phyloP scores from a whole-genome alignment of 2,329 filamentous ascomycete species.

The Onygenales sp. region DNA sequence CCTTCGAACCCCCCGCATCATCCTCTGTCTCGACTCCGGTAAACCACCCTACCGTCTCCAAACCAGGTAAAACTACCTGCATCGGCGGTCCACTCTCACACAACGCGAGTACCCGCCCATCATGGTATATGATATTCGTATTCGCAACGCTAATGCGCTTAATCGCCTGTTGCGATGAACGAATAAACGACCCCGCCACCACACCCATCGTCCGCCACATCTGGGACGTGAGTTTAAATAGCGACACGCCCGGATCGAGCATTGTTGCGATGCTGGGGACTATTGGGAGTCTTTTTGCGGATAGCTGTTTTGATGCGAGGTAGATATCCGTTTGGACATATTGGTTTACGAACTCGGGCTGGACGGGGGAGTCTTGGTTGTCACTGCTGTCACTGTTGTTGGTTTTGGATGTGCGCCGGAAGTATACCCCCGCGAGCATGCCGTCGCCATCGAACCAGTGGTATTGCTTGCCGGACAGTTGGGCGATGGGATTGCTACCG shows the following conservation, averaged over 20 bases:
- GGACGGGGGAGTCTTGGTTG: constrained; percentile 29
- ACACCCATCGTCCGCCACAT: constrained; percentile 51
- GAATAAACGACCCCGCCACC: constrained; percentile 48
- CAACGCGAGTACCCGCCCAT: constrained; percentile 58
- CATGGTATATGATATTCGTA: constrained; percentile 57
- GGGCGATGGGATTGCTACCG: constrained; percentile 57
- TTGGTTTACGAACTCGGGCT: constrained; percentile 59
- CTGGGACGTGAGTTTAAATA: constrained; percentile 40
- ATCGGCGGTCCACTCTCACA: constrained; percentile 65
- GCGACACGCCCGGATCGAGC: constrained; percentile 48
- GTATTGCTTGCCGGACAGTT: constrained; percentile 52
- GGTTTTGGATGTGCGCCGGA: constrained; percentile 32
- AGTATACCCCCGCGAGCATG: constrained; percentile 61
- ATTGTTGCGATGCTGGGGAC: constrained; percentile 59
- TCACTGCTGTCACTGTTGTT: no score
- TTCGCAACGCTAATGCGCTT: constrained; percentile 64
- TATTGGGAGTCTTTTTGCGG: constrained; percentile 45
- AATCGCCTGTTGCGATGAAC: constrained; percentile 47
- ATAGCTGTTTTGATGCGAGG: constrained; percentile 42
- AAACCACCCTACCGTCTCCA: constrained; percentile 64
- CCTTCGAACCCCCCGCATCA: constrained; percentile 20
- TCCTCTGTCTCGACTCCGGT: constrained; percentile 48
- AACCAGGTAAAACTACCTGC: constrained; percentile 50
- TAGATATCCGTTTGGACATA: constrained; percentile 60
- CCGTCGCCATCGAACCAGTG: constrained; percentile 72